Base-by-base conservation (phyloP, 2,329 filamentous ascomycete genomes). In the Aphanocladium album region DNA sequence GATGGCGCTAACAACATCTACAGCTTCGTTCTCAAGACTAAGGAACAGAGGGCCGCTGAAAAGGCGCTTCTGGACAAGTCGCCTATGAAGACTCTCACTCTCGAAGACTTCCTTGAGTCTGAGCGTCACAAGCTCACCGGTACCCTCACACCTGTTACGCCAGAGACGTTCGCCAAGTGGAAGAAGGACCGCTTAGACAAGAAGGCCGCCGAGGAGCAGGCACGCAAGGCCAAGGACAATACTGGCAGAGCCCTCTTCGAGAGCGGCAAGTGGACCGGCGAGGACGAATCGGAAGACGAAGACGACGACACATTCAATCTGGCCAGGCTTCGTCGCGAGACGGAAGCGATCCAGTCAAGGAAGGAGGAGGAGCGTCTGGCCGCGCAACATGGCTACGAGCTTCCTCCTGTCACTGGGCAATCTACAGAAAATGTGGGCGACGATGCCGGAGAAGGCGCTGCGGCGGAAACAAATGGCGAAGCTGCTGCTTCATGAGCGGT, bases 41-140 rank as follows among this genome's bases (percentile, higher is more conserved):
- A 96, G 77, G 96, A 98, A 74, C 95, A 99, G 74, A 85, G 91
- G 67, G 92, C 91, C 2, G 92, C 92, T 23, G 96, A 99, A 76
- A 99, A 97, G 79, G 95, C 95, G 3, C 78, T 97, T 60, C 82
- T 96, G 82, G 95, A 98, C 75, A 99, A 99, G 78, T 96, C 90
- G 8, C 93, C 96, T 6, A 82, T 98, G 62, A 92, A 93, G 73
- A 97, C 95, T 1, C 83, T 99, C 56, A 99, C 95, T 0, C 83
- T 99, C 51, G 95, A 99, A 79, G 95, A 99, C 74, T 99, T 97
- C 82, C 79, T 99, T 60, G 95, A 99, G 75, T 93, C 90, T 0
- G 93, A 99, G 79, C 86, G 95, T 67, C 92, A 97, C 79, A 98
- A 98, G 77, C 85, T 99, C 56, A 93, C 89, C 0, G 95, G 93